Base-by-base conservation (phyloP, 768 basidiomycete species). In the Tricholoma furcatifolium region DNA sequence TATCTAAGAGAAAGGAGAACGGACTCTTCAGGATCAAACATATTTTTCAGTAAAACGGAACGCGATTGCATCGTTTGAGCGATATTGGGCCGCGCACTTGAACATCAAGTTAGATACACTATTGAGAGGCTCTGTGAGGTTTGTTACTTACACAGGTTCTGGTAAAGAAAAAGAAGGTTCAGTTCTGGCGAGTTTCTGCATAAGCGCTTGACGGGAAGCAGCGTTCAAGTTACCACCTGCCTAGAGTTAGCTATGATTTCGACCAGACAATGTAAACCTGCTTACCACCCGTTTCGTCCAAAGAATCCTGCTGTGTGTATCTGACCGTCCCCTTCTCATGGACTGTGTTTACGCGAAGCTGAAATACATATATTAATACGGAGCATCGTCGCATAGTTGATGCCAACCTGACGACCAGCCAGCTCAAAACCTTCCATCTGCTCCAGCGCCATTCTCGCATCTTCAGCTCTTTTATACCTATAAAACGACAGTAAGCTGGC, bases 111-210 rank as follows among this genome's bases (percentile, higher is more conserved):
- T 42, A n/a, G 36, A 35, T 41, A 4, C 46, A 21, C 10, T 20
- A 20, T 40, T 30, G 14, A 40, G n/a, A 21, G 17, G 30, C 31
- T 38, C 24, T 7, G 7, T 43, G 47, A 43, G 44, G 5, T 11
- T 43, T 39, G 67, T 20, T 12, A 30, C 84, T 58, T 71, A 92
- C 90, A 81, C 68, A 21, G 84, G 80, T 62, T 83, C 77, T 59
- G 81, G 78, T 63, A 74, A 77, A 51, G 74, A 66, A 45, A 81
- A 71, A 45, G 84, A 70, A 41, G 81, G 76, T 64, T 92, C 90
- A 73, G 85, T 91, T 78, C 97, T 93, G 70, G 97, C 94, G 82
- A 99, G 91, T 85, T 98, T 99, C 76, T 95, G 93, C 97, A 99
- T 99, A 78, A 99, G 92, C 71, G 93, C 92, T 80, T 97, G 94